These are phyloP conservation scores for Xylariaceae sp. DNA, from an alignment of 2,329 filamentous ascomycete genomes.

Conservation along the genomic window DNA sequence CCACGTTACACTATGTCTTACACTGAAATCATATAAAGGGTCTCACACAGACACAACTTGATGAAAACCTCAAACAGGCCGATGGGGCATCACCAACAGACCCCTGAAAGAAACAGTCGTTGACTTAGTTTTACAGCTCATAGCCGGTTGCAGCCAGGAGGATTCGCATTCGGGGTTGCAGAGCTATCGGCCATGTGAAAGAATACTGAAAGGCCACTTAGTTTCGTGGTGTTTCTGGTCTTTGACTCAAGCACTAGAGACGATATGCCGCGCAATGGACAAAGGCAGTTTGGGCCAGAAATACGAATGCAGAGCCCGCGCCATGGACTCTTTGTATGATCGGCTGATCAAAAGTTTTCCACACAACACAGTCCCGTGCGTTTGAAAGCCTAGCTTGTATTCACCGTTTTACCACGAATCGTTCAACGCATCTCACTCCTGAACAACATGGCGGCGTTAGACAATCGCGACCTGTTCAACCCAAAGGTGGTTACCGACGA, in stretches of 20 bases:
- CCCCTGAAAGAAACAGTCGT: too few relatives aligned
- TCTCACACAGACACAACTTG: too few relatives aligned
- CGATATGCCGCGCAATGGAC: not conserved
- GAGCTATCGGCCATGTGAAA: not conserved
- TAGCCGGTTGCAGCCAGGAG: not conserved
- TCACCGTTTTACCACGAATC: not conserved
- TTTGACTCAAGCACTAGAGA: not conserved
- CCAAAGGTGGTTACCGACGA: not conserved
- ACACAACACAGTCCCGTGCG: not conserved
- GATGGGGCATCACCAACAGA: too few relatives aligned
- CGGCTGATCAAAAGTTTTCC: constrained; percentile 12
- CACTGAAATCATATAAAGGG: too few relatives aligned
- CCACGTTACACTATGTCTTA: too few relatives aligned
- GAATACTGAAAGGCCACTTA: not conserved
- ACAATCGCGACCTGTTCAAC: not conserved
- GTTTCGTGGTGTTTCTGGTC: too few relatives aligned
- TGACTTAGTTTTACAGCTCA: too few relatives aligned
- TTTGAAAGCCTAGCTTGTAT: not conserved
- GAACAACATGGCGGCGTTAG: constrained; percentile 7
- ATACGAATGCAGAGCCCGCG: constrained; percentile 15
- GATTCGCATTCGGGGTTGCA: too few relatives aligned
- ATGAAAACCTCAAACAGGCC: too few relatives aligned
- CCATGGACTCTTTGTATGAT: constrained; percentile 15
- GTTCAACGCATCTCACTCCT: not conserved
- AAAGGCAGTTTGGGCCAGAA: constrained; percentile 3